Base-by-base conservation (phyloP, 805 yeast genomes). In the Yarrowia sp. region DNA sequence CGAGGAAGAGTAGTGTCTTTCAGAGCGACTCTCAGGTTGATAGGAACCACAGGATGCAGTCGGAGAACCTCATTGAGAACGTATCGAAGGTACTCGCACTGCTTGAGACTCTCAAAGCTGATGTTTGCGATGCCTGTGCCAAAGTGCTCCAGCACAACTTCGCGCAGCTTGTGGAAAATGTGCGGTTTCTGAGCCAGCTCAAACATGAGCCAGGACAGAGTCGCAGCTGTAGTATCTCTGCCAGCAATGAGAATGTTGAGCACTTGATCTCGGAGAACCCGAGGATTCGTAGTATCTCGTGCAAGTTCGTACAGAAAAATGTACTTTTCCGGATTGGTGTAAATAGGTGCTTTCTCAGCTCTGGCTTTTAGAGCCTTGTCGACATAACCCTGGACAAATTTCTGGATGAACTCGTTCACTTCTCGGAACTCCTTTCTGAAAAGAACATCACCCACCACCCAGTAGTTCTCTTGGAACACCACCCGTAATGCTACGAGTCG, bases 151-250 rank as follows among this genome's bases (percentile, higher is more conserved):
- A 76, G 59, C 3, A 81, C 72, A 24, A 72, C 77, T 29, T 67
- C 68, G 56, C 81, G 74, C 63, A 81, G 72, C 61, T 70, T 69
- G 22, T 64, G 41, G 61, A 65, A 71, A 16, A 69, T 67, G 3
- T 67, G 60, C 21, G 69, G 68, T 67, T 80, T 69, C 61, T 79
- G 72, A 9, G 81, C 77, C 46, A 81, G 73, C 66, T 79, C 79
- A 65, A 70, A 79, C 53, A 80, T 71, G 21, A 76, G 68, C 68
- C 76, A 79, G 12, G 81, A 76, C 53, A 81, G 74, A 31, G 79
- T 70, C 1, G 80, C 77, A 7, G 84, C 84, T 10, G 85, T 81
- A 36, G 84, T 81, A 66, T 81, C 84, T 67, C 85, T 66, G 79
- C 80, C 68, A 80, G 73, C 51, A 79, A 44, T 44, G 6, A 44